These are phyloP conservation scores for Santalum album DNA, from an alignment of 164 flowering plant genomes.

Conservation along the genomic window DNA sequence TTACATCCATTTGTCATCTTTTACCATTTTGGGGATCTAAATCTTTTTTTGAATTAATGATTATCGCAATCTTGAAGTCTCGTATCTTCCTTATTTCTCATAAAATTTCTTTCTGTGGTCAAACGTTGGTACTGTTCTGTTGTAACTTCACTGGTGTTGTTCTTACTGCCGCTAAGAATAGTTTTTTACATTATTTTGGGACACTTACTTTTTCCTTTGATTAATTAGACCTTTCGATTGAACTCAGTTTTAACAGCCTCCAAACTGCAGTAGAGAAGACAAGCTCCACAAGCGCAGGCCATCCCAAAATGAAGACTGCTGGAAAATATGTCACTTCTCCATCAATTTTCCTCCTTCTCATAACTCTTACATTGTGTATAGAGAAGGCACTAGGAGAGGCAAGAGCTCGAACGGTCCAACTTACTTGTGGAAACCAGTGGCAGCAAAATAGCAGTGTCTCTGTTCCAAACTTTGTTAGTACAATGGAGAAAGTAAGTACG, in stretches of 20 bases:
- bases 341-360: slow-evolving; percentile 13
- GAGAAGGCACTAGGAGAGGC: slow-evolving; percentile 38
- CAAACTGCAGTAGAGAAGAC: not conserved
- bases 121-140: too few relatives aligned
- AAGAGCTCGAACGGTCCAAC: slow-evolving; percentile 39
- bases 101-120: too few relatives aligned
- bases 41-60: too few relatives aligned
- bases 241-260: not conserved
- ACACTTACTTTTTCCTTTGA: not conserved
- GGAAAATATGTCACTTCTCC: not conserved
- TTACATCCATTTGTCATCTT: too few relatives aligned
- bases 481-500: slow-evolving; percentile 66
- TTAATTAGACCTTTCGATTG: not conserved
- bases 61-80: too few relatives aligned
- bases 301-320: not conserved
- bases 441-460: slow-evolving; percentile 51
- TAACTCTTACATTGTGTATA: slow-evolving; percentile 10
- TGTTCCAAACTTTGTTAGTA: slow-evolving; percentile 57
- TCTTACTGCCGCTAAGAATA: too few relatives aligned
- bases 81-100: too few relatives aligned
- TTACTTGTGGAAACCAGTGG: slow-evolving; percentile 25
- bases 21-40: too few relatives aligned
- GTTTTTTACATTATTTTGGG: too few relatives aligned
- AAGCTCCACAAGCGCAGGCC: not conserved
- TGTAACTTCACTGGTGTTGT: too few relatives aligned